Evolutionary conservation across 2,329 filamentous ascomycete genomes (phyloP), one percentile per base, ranked within the genome.

Genomic region (Leptographium galeiforme): DNA sequence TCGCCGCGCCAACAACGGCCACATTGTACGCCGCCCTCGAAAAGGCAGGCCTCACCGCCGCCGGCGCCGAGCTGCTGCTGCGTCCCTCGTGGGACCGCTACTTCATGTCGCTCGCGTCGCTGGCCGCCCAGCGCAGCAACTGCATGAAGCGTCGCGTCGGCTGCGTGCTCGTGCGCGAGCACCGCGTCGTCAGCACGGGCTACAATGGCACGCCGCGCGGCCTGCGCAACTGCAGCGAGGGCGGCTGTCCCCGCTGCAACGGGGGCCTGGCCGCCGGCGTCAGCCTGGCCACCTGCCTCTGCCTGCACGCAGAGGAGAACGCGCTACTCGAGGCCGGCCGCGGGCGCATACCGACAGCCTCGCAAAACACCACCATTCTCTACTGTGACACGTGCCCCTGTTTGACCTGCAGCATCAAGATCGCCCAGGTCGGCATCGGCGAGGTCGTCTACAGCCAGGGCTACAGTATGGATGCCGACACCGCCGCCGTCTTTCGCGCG

Each of bases 71-170:
- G 52, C 54, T 86, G 61, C 84, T 93, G 2, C 75, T 98, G 39
- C 82, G 93, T 1, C 93, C 93, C 1, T 84, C 81, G 49, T 98
- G 93, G 93, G 93, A 98, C 68, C 84, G 87, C 62, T 98, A 98
- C 72, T 98, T 98, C 66, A 98, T 98, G 93, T 82, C 87, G 43
- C 75, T 98, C n/a, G 90, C 93, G 6, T 89, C 87, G 38, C 80
- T 98, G 48, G 93, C 93, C 8, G 87, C 91, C 0, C 85, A 89
- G 61, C 80, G 93, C 58, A 89, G 84, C 64, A 98, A 98, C 68
- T 98, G 93, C 73, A 98, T 98, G 93, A 96, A 97, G 71, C 79
- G 93, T 34, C 82, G 91, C 59, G 93, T 98, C 1, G 93, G 93
- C 8, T 96, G 90, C 69, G 93, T 97, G 8, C 76, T 98, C 11